Base-by-base conservation (phyloP, 2,329 filamentous ascomycete species). In the Fusarium burgessii region DNA sequence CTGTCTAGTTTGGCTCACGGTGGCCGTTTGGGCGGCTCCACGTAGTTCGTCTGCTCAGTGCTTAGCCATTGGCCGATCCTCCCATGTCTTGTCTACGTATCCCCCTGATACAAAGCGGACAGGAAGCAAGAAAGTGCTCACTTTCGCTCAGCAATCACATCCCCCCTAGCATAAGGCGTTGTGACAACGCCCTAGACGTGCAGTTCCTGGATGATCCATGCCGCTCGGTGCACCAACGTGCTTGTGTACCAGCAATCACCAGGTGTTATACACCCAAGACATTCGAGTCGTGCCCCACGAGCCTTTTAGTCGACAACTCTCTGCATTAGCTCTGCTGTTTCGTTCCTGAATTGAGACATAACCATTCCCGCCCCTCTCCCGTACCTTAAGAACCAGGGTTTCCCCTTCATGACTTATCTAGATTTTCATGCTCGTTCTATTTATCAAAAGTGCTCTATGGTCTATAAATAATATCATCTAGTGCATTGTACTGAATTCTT, bases 291-390 rank as follows among this genome's bases (percentile, higher is more conserved):
- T 62, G 73, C 66, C 70, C 70, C 65, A 69, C 63, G 62, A 71
- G 66, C 64, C 67, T 62, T 74, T 58, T 70, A 58, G 56, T 65
- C 42, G 45, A 71, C 67, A 58, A 56, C 61, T 71, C 57, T 70
- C 54, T 66, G 64, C 68, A 70, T 69, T 73, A 67, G 67, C 70
- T 70, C 47, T 67, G 51, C 60, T 62, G 60, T 67, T 73, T 75
- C 79, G 79, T 82, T 81, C 80, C 79, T 79, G 74, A 74, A 73
- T 81, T 79, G 75, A 82, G 80, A 82, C 80, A 82, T 75, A 63
- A 58, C 76, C 76, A 79, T 78, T 77, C 79, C 78, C 71, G 63
- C 72, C 70, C 74, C 65, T 71, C 74, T 70, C 58, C 43, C 57
- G 45, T 62, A 60, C 65, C 71, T 76, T 76, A 74, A 77, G 74